Evolutionary conservation across 2,329 filamentous ascomycete species (phyloP).

Genomic region (Gremmenia infestans): DNA sequence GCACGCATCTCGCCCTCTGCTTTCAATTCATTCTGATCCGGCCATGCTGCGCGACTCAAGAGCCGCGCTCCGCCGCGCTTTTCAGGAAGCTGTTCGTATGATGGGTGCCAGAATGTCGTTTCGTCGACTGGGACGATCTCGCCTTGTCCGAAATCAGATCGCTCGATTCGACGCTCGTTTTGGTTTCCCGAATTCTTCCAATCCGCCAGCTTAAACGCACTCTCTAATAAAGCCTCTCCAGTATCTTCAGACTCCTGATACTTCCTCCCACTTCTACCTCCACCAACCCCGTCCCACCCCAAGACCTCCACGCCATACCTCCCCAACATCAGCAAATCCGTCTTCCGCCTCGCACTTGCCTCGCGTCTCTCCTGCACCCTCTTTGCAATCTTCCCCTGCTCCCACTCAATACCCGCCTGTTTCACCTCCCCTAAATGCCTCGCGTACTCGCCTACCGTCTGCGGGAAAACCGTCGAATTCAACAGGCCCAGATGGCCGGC

Average conservation of each 20-base stretch:
- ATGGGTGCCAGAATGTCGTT: constrained; percentile 4
- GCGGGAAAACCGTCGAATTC: constrained; percentile 5
- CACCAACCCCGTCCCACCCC: background rate
- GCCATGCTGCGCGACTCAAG: constrained; percentile 5
- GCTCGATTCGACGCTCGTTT: background rate
- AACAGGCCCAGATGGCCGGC: constrained; percentile 3
- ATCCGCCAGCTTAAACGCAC: background rate
- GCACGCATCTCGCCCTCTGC: constrained; percentile 9
- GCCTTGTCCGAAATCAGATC: background rate
- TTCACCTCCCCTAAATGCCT: background rate
- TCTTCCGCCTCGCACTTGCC: background rate
- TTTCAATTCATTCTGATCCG: constrained; percentile 9
- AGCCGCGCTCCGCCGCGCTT: background rate
- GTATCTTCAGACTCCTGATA: background rate
- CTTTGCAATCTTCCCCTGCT: background rate
- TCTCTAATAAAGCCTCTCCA: background rate
- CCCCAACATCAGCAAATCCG: background rate
- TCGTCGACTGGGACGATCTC: background rate
- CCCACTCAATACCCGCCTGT: background rate
- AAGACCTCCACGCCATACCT: background rate
- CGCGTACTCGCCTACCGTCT: background rate
- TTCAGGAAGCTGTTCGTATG: background rate
- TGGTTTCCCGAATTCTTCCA: background rate
- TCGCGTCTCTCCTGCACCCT: background rate
- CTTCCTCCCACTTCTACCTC: background rate